Conservation (phyloP, 192 early-diverging fungal species). For the Coemansia sp. region DNA sequence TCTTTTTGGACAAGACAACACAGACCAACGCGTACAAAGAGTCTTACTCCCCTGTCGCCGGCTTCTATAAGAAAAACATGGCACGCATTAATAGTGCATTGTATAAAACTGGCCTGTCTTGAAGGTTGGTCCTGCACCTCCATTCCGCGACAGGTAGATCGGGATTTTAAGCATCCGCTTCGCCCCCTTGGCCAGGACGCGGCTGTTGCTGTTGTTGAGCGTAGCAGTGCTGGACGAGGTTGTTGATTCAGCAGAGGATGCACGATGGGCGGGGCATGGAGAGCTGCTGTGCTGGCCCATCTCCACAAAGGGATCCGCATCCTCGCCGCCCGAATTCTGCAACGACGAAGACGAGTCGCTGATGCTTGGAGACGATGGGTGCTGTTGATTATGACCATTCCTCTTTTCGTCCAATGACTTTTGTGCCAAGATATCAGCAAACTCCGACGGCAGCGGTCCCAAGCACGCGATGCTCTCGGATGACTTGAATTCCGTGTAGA, state of each 20-base stretch:
- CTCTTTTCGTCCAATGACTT: neutral
- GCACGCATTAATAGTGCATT: constrained; percentile 25
- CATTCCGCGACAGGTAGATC: constrained; percentile 45
- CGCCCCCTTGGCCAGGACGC: constrained; percentile 6
- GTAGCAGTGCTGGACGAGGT: constrained; percentile 40
- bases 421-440: constrained; percentile 10
- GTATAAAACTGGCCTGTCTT: constrained; percentile 54
- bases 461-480: constrained; percentile 43
- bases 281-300: neutral
- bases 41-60: too few relatives aligned
- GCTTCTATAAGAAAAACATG: neutral
- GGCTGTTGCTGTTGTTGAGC: constrained; percentile 11
- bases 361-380: constrained; percentile 45
- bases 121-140: constrained; percentile 46
- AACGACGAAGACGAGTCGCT: constrained; percentile 38
- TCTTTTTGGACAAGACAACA: too few relatives aligned
- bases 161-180: constrained; percentile 28
- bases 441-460: constrained; percentile 41
- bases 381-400: constrained; percentile 12
- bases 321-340: constrained; percentile 21
- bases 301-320: constrained; percentile 10
- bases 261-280: constrained; percentile 28
- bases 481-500: constrained; percentile 48
- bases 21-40: neutral
- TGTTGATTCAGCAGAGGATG: constrained; percentile 47